phyloP scores from a whole-genome alignment of 148 eudicot species.

The Vaccinium macrocarpon region DNA sequence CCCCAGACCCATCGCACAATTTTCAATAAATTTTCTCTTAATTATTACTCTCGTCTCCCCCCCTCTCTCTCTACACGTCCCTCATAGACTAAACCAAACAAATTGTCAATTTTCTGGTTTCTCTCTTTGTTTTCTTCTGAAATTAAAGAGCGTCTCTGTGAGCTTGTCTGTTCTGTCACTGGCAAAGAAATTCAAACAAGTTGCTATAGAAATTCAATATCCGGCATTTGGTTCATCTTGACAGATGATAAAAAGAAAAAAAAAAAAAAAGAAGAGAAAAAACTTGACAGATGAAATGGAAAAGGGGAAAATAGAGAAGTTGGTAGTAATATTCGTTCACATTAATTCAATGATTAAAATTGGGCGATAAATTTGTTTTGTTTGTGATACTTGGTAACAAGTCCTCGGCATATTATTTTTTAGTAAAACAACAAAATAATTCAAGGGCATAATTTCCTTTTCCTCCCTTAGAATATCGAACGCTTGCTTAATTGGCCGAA shows the following conservation, averaged over 20 bases:
- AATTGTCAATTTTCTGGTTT: not conserved
- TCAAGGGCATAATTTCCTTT: not conserved
- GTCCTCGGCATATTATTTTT: not conserved
- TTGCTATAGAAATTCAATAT: not conserved
- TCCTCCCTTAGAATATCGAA: not conserved
- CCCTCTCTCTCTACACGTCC: too few species aligned
- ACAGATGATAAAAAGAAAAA: not conserved
- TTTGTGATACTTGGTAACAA: not conserved
- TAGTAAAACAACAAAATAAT: not conserved
- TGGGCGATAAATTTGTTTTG: too few species aligned
- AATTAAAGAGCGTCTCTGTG: not conserved
- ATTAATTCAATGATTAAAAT: not conserved
- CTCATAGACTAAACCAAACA: too few species aligned
- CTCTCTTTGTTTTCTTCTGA: not conserved
- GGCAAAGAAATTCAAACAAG: not conserved
- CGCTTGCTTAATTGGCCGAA: not conserved
- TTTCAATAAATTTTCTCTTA: too few species aligned
- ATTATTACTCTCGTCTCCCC: too few species aligned
- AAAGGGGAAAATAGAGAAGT: not conserved
- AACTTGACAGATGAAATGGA: not conserved
- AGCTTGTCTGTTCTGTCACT: too few species aligned
- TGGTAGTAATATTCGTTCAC: not conserved
- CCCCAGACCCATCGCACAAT: too few species aligned
- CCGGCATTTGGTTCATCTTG: not conserved
- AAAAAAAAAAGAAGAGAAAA: too few species aligned